phyloP scores from a whole-genome alignment of 768 basidiomycete species.

The Mycena kentingensis region DNA sequence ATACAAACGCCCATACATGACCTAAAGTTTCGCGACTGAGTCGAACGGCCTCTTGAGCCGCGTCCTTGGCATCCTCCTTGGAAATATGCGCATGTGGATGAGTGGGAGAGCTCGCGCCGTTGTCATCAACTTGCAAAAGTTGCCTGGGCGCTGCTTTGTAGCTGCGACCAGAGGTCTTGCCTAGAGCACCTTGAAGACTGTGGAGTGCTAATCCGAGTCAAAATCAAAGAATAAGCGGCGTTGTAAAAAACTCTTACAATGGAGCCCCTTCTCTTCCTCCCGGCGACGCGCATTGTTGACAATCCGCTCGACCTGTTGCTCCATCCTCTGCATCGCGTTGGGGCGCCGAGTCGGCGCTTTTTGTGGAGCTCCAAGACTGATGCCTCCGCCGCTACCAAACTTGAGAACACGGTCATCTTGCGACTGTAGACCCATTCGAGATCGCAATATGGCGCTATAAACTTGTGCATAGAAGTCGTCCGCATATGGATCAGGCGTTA shows the following conservation, averaged over 20 bases:
- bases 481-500: constrained; percentile 94
- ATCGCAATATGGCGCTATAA: constrained; percentile 81
- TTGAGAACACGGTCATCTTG: constrained; percentile 81
- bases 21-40: constrained; percentile 74
- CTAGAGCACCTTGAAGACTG: constrained; percentile 89
- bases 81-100: constrained; percentile 54
- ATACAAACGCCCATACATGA: constrained; percentile 48
- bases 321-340: constrained; percentile 91
- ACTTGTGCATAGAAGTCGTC: constrained; percentile 99
- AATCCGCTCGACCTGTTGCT: constrained; percentile 93
- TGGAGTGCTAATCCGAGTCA: constrained; percentile 51
- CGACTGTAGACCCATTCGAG: constrained; percentile 71
- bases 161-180: constrained; percentile 90
- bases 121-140: constrained; percentile 82
- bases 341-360: constrained; percentile 71
- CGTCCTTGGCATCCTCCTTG: constrained; percentile 55
- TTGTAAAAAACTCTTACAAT: constrained; percentile 39
- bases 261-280: constrained; percentile 80
- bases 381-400: constrained; percentile 80
- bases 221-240: background rate
- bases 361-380: constrained; percentile 78
- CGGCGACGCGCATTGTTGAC: constrained; percentile 87
- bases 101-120: constrained; percentile 47
- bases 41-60: constrained; percentile 73
- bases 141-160: constrained; percentile 97